Percentiles rank a stretch among this genome's conserved stretches.
Evolutionary conservation across 2,329 filamentous ascomycete genomes (phyloP).

Genomic region (Ophiostoma triangulosporum): DNA sequence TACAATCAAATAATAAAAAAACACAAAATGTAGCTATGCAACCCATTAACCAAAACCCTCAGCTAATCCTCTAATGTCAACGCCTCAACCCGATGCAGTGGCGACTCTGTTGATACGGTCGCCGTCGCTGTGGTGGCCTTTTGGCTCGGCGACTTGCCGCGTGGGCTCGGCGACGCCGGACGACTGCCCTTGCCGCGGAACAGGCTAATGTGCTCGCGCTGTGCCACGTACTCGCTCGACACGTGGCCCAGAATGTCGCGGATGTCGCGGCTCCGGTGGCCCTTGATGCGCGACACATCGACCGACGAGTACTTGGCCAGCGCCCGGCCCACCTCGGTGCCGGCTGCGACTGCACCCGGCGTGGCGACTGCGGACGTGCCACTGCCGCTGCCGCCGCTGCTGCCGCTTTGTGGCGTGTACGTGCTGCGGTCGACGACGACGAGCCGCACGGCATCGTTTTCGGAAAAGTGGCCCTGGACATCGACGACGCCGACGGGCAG

Average conservation of each 20-base stretch:
- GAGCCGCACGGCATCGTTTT: slow-evolving; percentile 83
- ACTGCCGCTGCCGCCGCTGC: slow-evolving; percentile 56
- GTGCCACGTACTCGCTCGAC: slow-evolving; percentile 85
- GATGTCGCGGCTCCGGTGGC: slow-evolving; percentile 72
- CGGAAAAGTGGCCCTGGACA: slow-evolving; percentile 76
- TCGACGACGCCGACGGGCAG: slow-evolving; percentile 84
- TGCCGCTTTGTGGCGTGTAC: slow-evolving; percentile 66
- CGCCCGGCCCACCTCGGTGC: slow-evolving; percentile 70
- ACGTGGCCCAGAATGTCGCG: slow-evolving; percentile 71
- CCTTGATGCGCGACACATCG: slow-evolving; percentile 76
- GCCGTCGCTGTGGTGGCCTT: neutral
- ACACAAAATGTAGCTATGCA: neutral
- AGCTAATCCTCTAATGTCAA: neutral
- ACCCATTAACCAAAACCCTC: neutral
- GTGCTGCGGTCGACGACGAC: slow-evolving; percentile 56
- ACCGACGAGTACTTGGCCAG: slow-evolving; percentile 84
- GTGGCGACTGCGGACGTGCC: slow-evolving; percentile 74
- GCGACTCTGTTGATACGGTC: slow-evolving; percentile 2
- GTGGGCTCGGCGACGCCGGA: slow-evolving; percentile 33
- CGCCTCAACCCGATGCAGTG: slow-evolving; percentile 5
- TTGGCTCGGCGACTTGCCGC: slow-evolving; percentile 6
- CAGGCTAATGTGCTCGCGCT: slow-evolving; percentile 77
- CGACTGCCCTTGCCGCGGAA: slow-evolving; percentile 39
- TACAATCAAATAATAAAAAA: too few species aligned
- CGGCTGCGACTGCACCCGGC: slow-evolving; percentile 61